These are phyloP conservation scores for Phytophthora europaea DNA, from an alignment of 352 stramenopile species.

Conservation along the genomic window DNA sequence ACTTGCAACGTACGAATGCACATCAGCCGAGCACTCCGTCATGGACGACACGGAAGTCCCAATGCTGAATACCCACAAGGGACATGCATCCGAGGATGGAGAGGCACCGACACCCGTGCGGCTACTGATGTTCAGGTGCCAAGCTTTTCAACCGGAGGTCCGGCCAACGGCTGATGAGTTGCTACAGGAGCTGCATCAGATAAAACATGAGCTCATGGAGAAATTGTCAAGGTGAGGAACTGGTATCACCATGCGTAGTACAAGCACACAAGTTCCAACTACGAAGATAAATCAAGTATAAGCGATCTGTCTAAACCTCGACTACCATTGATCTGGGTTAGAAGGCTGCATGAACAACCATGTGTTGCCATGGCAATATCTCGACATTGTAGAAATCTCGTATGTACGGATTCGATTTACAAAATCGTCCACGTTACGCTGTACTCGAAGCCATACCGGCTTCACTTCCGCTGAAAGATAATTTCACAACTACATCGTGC, in stretches of 20 bases:
- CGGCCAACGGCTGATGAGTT: slow-evolving; percentile 47
- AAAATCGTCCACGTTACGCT: slow-evolving; percentile 33
- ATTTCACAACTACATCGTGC: slow-evolving; percentile 32
- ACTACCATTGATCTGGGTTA: slow-evolving; percentile 33
- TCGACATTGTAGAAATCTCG: neutral
- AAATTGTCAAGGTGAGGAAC: slow-evolving; percentile 10
- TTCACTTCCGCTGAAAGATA: slow-evolving; percentile 23
- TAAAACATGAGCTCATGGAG: slow-evolving; percentile 36
- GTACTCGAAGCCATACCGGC: slow-evolving; percentile 4
- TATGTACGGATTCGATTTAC: slow-evolving; percentile 29
- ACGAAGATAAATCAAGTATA: slow-evolving; percentile 1
- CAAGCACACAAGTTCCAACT: too few relatives aligned
- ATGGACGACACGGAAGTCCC: slow-evolving; percentile 57
- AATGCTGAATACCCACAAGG: slow-evolving; percentile 39
- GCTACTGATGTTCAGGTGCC: slow-evolving; percentile 51
- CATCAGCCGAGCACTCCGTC: slow-evolving; percentile 39
- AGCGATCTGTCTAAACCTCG: slow-evolving; percentile 8
- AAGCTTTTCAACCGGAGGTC: slow-evolving; percentile 56
- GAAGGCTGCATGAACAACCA: neutral
- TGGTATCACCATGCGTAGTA: neutral
- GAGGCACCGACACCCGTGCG: slow-evolving; percentile 43
- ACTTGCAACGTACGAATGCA: slow-evolving; percentile 51
- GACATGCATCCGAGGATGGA: slow-evolving; percentile 19
- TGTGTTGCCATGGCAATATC: neutral
- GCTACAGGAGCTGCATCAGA: slow-evolving; percentile 41